Evolutionary conservation across 768 basidiomycete genomes (phyloP).

Genomic region (Hypsizygus marmoreus): DNA sequence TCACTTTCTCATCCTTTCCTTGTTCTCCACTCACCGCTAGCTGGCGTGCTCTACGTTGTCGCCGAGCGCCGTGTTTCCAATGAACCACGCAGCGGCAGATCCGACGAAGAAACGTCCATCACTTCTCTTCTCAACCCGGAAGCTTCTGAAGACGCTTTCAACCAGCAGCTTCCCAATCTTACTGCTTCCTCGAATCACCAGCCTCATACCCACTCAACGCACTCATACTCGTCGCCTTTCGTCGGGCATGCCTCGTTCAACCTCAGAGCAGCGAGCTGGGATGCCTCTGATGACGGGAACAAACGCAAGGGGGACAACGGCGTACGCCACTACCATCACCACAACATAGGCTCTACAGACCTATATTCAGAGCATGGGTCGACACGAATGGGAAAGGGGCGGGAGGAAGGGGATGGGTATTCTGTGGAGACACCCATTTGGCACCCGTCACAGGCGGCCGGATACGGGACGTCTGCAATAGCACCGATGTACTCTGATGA

Average conservation of each 20-base stretch:
- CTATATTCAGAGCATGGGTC: slow-evolving; percentile 31
- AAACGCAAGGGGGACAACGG: slow-evolving; percentile 24
- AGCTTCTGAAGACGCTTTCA: slow-evolving; percentile 27
- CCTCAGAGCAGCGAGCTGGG: slow-evolving; percentile 67
- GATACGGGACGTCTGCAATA: slow-evolving; percentile 46
- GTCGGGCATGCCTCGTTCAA: slow-evolving; percentile 40
- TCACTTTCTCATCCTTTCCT: background rate
- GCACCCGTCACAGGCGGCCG: slow-evolving; percentile 33
- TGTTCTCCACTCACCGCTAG: slow-evolving; percentile 23
- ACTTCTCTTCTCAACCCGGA: slow-evolving; percentile 44
- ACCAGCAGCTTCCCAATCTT: slow-evolving; percentile 20
- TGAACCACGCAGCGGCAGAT: too few species aligned
- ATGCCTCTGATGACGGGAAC: slow-evolving; percentile 23
- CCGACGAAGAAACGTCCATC: slow-evolving; percentile 43
- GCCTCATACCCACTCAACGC: slow-evolving; percentile 23
- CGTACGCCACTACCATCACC: slow-evolving; percentile 21
- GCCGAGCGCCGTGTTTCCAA: too few species aligned
- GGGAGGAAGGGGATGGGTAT: slow-evolving; percentile 27
- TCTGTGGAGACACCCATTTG: slow-evolving; percentile 30
- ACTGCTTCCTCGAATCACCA: slow-evolving; percentile 20
- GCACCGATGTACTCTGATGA: slow-evolving; percentile 58
- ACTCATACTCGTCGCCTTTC: slow-evolving; percentile 26
- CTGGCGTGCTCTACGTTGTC: too few species aligned
- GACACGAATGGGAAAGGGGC: slow-evolving; percentile 31
- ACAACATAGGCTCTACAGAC: slow-evolving; percentile 17